Evolutionary conservation across 2,329 filamentous ascomycete genomes (phyloP).

Genomic region (Aspergillus sp.): DNA sequence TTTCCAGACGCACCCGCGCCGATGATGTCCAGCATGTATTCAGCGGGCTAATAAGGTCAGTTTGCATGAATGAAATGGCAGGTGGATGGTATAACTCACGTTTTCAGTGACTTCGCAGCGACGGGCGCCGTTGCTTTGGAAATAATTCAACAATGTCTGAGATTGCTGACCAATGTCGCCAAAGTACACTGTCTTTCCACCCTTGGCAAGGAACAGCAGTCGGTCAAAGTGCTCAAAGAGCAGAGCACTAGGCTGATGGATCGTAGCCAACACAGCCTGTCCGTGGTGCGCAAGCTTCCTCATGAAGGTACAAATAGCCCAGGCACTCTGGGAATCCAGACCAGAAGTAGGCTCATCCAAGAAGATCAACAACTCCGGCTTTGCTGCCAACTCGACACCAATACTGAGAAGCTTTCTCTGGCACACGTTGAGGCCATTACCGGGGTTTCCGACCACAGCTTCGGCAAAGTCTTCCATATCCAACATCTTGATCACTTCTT

Average conservation of each 20-base stretch:
- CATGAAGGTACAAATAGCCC: constrained; percentile 80
- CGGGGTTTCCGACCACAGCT: constrained; percentile 80
- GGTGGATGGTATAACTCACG: constrained; percentile 37
- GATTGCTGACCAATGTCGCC: constrained; percentile 63
- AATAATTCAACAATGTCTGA: constrained; percentile 59
- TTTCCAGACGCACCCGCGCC: constrained; percentile 60
- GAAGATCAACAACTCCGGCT: constrained; percentile 83
- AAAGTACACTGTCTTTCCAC: constrained; percentile 67
- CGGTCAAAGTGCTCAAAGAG: constrained; percentile 79
- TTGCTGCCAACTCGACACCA: constrained; percentile 88
- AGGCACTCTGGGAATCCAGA: constrained; percentile 85
- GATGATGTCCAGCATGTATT: constrained; percentile 64
- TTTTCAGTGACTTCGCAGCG: constrained; percentile 53
- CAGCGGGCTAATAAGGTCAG: constrained; percentile 57
- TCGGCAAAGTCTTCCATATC: constrained; percentile 90
- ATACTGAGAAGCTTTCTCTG: constrained; percentile 76
- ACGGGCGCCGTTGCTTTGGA: constrained; percentile 63
- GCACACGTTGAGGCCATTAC: constrained; percentile 67
- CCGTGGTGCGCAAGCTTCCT: constrained; percentile 84
- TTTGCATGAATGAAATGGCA: not conserved
- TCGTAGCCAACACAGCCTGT: constrained; percentile 87
- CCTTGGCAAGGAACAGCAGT: constrained; percentile 62
- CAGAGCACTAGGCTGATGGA: constrained; percentile 89
- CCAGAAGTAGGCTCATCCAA: constrained; percentile 90
- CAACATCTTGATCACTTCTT: constrained; percentile 70